A percentile compares a stretch with the other conserved stretches of the same genome.
phyloP scores from a whole-genome alignment of 2,329 filamentous ascomycete species.

The Aureobasidium sp. region DNA sequence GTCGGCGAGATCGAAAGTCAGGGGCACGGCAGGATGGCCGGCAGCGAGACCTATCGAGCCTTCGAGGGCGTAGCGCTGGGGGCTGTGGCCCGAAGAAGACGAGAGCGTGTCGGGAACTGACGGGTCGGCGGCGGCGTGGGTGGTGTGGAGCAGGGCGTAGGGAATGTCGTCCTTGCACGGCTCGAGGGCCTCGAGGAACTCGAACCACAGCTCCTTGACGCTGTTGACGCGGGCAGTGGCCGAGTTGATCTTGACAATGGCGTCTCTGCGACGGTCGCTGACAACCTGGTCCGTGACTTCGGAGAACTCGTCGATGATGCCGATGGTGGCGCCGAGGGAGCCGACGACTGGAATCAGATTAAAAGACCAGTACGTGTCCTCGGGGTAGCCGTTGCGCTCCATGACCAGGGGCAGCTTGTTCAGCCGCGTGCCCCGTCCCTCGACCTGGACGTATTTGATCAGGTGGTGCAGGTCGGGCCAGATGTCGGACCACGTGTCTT shows the following conservation, averaged over 20 bases:
- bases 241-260: conserved; percentile 12
- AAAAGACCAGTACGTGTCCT: conserved; percentile 25
- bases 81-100: neutral
- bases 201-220: conserved; percentile 14
- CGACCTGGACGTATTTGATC: conserved; percentile 18
- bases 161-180: conserved; percentile 13
- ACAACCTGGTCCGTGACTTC: conserved; percentile 15
- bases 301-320: conserved; percentile 14
- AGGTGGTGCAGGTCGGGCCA: conserved; percentile 11
- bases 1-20: conserved; percentile 3
- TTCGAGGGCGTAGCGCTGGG: neutral
- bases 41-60: conserved; percentile 2
- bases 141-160: conserved; percentile 16
- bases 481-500: conserved; percentile 14
- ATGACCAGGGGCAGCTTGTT: conserved; percentile 19
- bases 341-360: conserved; percentile 22
- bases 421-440: conserved; percentile 18
- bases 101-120: neutral
- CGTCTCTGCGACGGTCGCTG: conserved; percentile 11
- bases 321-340: conserved; percentile 10
- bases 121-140: neutral
- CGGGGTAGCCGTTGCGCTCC: conserved; percentile 21
- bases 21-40: neutral
- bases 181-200: conserved; percentile 14
- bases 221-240: conserved; percentile 3